Conservation (phyloP, 2,329 filamentous ascomycete genomes). For the Ambrosiella xylebori region DNA sequence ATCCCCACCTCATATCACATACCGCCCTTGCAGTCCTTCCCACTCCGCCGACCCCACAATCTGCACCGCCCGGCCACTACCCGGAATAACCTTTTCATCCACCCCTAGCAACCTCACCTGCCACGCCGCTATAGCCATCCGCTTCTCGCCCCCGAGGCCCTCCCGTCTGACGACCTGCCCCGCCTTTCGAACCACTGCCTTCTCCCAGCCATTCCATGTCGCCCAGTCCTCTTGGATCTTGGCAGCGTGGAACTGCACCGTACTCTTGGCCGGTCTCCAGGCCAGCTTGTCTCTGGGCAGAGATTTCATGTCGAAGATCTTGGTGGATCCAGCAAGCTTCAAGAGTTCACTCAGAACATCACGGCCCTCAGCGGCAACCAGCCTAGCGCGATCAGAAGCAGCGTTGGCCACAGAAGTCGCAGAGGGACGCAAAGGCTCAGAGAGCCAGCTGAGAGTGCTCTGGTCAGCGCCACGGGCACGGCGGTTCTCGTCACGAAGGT, state of each 20-base stretch:
- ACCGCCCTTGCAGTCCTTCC: constrained; percentile 34
- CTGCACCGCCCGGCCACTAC: constrained; percentile 26
- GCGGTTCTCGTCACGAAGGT: constrained; percentile 49
- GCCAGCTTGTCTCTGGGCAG: constrained; percentile 42
- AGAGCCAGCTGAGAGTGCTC: constrained; percentile 41
- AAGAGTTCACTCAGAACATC: constrained; percentile 49
- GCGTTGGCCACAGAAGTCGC: constrained; percentile 14
- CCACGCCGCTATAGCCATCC: constrained; percentile 28
- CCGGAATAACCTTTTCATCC: constrained; percentile 28
- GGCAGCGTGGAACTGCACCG: constrained; percentile 49
- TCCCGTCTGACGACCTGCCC: constrained; percentile 20
- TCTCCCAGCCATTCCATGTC: constrained; percentile 41
- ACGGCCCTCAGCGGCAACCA: constrained; percentile 42
- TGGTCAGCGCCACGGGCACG: constrained; percentile 42
- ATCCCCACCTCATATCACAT: constrained; percentile 14
- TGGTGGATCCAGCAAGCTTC: constrained; percentile 37
- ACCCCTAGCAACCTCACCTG: constrained; percentile 32
- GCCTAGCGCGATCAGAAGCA: constrained; percentile 17
- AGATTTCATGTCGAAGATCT: constrained; percentile 40
- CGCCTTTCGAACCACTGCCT: constrained; percentile 36
- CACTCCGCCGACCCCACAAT: constrained; percentile 38
- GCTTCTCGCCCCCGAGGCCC: constrained; percentile 13
- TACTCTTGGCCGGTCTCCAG: constrained; percentile 48
- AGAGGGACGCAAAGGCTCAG: constrained; percentile 37
- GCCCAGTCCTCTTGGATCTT: constrained; percentile 48